These are phyloP conservation scores for Clitopilus hobsonii DNA, from an alignment of 768 basidiomycete genomes.

Conservation along the genomic window DNA sequence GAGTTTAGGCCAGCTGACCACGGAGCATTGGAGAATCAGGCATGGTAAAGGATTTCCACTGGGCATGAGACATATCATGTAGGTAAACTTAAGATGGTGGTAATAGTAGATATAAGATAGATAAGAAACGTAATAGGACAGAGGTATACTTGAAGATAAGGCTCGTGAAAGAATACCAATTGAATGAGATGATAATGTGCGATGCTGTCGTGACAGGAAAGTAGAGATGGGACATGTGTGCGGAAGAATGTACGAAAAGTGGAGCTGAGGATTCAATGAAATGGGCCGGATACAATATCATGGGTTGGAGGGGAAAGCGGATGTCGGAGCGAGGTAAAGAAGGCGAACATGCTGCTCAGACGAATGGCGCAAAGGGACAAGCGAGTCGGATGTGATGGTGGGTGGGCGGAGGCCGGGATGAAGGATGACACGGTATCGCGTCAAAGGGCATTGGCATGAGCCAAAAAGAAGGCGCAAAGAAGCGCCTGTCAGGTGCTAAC, in stretches of 20 bases:
- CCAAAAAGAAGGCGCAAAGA: conserved; percentile 14
- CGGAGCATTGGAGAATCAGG: background rate
- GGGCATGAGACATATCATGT: conserved; percentile 27
- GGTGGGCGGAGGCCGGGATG: background rate
- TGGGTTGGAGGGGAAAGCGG: conserved; percentile 4
- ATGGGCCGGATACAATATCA: conserved; percentile 1
- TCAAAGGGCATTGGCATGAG: conserved; percentile 1
- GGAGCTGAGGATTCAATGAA: conserved; percentile 11
- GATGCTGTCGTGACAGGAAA: conserved; percentile 13
- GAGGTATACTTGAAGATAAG: conserved; percentile 21
- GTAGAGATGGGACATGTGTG: conserved; percentile 8
- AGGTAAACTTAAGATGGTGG: conserved; percentile 28
- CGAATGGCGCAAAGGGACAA: background rate
- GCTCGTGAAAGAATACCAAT: conserved; percentile 7
- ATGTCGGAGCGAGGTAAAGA: conserved; percentile 9
- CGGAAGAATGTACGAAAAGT: conserved; percentile 23
- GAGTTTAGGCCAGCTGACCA: background rate
- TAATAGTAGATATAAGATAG: conserved; percentile 38
- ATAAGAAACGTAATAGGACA: conserved; percentile 25
- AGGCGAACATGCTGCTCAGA: conserved; percentile 2
- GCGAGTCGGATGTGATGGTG: background rate
- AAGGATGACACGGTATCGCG: background rate
- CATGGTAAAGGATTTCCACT: conserved; percentile 2
- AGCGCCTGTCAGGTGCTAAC: conserved; percentile 35
- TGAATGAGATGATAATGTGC: conserved; percentile 16